Evolutionary conservation across 2,329 filamentous ascomycete species (phyloP).

Genomic region (Fusarium albidum): DNA sequence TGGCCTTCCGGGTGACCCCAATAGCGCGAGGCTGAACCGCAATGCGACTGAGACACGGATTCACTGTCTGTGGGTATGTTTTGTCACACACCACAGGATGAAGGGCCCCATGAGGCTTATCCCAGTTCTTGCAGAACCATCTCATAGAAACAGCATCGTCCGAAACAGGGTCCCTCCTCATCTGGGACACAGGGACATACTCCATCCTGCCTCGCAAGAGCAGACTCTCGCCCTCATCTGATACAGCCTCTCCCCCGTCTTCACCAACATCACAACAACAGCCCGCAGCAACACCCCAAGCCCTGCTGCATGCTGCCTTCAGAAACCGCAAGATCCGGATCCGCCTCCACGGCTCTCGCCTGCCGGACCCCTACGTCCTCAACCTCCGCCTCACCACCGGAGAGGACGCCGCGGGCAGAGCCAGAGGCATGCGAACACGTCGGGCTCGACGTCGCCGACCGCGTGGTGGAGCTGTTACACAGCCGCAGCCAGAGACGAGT

Average conservation of each 20-base stretch:
- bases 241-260: slow-evolving; percentile 36
- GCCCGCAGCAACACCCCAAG: slow-evolving; percentile 47
- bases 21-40: slow-evolving; percentile 60
- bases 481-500: slow-evolving; percentile 36
- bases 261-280: slow-evolving; percentile 32
- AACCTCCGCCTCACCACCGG: slow-evolving; percentile 60
- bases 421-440: slow-evolving; percentile 25
- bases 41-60: slow-evolving; percentile 70
- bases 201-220: slow-evolving; percentile 56
- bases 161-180: slow-evolving; percentile 64
- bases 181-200: slow-evolving; percentile 71
- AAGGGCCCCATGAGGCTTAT: slow-evolving; percentile 5
- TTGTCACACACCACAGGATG: too few relatives aligned
- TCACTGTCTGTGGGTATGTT: slow-evolving; percentile 65
- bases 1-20: slow-evolving; percentile 65
- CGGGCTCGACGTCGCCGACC: slow-evolving; percentile 21
- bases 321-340: slow-evolving; percentile 64
- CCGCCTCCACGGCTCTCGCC: slow-evolving; percentile 59
- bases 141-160: slow-evolving; percentile 65
- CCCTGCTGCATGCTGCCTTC: slow-evolving; percentile 62
- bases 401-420: slow-evolving; percentile 49
- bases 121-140: slow-evolving; percentile 58
- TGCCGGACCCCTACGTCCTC: slow-evolving; percentile 63
- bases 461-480: neutral
- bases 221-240: slow-evolving; percentile 45